Percentiles rank a stretch among this genome's conserved stretches.
phyloP scores from a whole-genome alignment of 106 monocot species.

The Alisma plantagoaquatica region DNA sequence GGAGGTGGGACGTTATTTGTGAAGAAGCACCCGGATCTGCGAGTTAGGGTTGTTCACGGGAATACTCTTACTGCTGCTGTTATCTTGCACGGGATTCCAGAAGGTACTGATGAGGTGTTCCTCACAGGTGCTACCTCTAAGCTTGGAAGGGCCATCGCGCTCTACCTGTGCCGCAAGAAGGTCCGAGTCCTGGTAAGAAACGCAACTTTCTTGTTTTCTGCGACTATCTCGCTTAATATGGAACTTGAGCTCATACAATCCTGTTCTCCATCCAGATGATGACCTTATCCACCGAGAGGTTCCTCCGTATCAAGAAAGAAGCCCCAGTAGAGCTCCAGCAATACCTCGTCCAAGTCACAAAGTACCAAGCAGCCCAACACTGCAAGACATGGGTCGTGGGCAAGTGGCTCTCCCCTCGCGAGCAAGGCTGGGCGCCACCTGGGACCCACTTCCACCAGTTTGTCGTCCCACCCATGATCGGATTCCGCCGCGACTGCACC shows the following conservation, averaged over 20 bases:
- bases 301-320: constrained; percentile 26
- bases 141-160: constrained; percentile 85
- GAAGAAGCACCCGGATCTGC: constrained; percentile 64
- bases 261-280: constrained; percentile 6
- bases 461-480: constrained; percentile 81
- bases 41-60: constrained; percentile 79
- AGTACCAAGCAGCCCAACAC: constrained; percentile 24
- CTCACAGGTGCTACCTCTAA: constrained; percentile 91
- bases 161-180: constrained; percentile 71
- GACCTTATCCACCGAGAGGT: constrained; percentile 22
- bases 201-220: neutral
- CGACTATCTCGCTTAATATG: neutral
- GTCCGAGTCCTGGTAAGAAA: constrained; percentile 70
- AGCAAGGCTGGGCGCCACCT: constrained; percentile 83
- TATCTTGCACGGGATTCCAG: constrained; percentile 72
- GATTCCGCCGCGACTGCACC: constrained; percentile 82
- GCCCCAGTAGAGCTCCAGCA: constrained; percentile 19
- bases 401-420: constrained; percentile 69
- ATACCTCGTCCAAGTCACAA: constrained; percentile 26
- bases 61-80: constrained; percentile 90
- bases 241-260: neutral
- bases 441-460: constrained; percentile 99
- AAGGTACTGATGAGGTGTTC: constrained; percentile 67
- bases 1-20: constrained; percentile 92
- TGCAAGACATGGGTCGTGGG: constrained; percentile 86